Evolutionary conservation across 495 filamentous ascomycete genomes (phyloP).

Genomic region (Trichocladium antarcticum): DNA sequence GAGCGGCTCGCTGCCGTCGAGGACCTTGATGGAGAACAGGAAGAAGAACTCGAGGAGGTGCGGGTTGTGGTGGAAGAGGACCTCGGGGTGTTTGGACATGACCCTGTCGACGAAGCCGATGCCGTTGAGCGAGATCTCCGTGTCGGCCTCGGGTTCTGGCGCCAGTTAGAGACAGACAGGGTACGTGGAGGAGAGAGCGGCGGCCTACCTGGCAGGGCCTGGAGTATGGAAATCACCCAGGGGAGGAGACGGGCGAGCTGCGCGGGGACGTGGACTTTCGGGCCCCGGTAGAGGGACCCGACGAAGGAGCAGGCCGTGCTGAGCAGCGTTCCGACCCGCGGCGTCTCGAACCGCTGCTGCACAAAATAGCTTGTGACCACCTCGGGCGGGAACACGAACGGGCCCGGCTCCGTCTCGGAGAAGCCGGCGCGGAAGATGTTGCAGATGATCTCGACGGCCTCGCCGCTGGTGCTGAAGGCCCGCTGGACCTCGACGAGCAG

Average conservation of each 20-base stretch:
- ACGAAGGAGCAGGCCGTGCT: conserved; percentile 69
- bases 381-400: conserved; percentile 64
- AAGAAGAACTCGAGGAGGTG: conserved; percentile 57
- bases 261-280: conserved; percentile 26
- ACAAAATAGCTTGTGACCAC: conserved; percentile 62
- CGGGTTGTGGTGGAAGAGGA: conserved; percentile 43
- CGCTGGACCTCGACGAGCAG: conserved; percentile 41
- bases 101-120: conserved; percentile 62
- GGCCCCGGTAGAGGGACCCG: conserved; percentile 47
- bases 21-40: conserved; percentile 60
- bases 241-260: conserved; percentile 47
- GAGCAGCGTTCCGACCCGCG: conserved; percentile 63
- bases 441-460: conserved; percentile 66
- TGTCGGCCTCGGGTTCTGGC: conserved; percentile 53
- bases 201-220: conserved; percentile 51
- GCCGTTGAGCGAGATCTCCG: conserved; percentile 66
- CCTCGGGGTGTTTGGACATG: conserved; percentile 49
- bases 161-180: background rate
- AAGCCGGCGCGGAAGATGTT: conserved; percentile 67
- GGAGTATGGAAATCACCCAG: conserved; percentile 56
- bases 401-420: conserved; percentile 61
- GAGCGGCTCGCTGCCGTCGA: conserved; percentile 62
- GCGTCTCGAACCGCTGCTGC: conserved; percentile 48
- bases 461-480: conserved; percentile 49
- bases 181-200: conserved; percentile 12